Conservation (phyloP, 2,329 filamentous ascomycete genomes). For the Aspergillus versicolor region DNA sequence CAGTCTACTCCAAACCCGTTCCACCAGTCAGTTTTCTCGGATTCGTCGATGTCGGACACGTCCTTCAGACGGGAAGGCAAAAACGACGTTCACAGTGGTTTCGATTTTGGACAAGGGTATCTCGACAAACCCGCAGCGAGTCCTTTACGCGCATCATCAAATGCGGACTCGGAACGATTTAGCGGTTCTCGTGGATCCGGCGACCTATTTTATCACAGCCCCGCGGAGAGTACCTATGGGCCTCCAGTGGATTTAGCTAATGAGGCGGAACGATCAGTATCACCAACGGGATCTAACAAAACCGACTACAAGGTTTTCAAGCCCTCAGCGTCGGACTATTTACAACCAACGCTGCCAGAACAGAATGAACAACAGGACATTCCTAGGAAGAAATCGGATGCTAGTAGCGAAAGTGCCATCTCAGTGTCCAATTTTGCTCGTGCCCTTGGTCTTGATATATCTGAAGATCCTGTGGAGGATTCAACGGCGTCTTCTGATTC, state of each 20-base stretch:
- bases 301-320: slow-evolving; percentile 22
- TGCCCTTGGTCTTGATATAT: slow-evolving; percentile 51
- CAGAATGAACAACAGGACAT: slow-evolving; percentile 8
- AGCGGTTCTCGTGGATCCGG: slow-evolving; percentile 22
- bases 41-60: slow-evolving; percentile 25
- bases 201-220: slow-evolving; percentile 23
- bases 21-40: slow-evolving; percentile 21
- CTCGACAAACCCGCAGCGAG: slow-evolving; percentile 8
- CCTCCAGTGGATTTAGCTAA: slow-evolving; percentile 22
- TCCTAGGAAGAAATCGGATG: slow-evolving; percentile 28
- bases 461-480: slow-evolving; percentile 63
- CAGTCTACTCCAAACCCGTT: slow-evolving; percentile 20
- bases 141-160: slow-evolving; percentile 19
- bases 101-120: slow-evolving; percentile 28
- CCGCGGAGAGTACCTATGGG: slow-evolving; percentile 16
- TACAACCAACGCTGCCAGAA: slow-evolving; percentile 21
- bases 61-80: slow-evolving; percentile 22
- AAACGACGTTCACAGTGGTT: slow-evolving; percentile 27
- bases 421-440: slow-evolving; percentile 42
- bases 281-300: slow-evolving; percentile 13
- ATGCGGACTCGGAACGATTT: slow-evolving; percentile 20
- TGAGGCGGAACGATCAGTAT: slow-evolving; percentile 17
- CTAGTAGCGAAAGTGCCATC: slow-evolving; percentile 29
- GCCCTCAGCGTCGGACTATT: slow-evolving; percentile 15
- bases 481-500: slow-evolving; percentile 67